Base-by-base conservation (phyloP, 139 green algal species). In the Micromonas pusilla region DNA sequence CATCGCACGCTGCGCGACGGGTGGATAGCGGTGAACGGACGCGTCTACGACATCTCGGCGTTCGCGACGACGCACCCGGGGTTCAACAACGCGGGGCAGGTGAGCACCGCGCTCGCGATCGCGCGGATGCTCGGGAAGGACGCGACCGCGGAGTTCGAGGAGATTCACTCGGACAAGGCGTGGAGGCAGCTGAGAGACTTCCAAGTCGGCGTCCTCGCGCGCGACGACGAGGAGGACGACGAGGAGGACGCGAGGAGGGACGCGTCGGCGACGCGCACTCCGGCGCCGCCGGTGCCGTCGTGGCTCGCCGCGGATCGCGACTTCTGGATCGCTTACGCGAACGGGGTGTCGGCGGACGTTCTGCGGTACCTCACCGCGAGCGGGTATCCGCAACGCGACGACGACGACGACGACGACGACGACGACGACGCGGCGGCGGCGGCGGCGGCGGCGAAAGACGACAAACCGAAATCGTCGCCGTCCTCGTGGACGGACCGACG, bases 101-200 rank as follows among this genome's bases (percentile, higher is more conserved):
- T 83, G 52, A 68, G n/a, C 6, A 83, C 79, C n/a, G 73, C 79
- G 53, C 4, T 83, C 3, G 79, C 79, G 3, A 83, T 83, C 72
- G 36, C 72, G 63, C 36, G 72, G n/a, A 37, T 21, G 30, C 53
- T 83, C 26, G 79, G 79, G n/a, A 83, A 62, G 33, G 79, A 83
- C 52, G 52, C 60, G 28, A 83, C 79, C 36, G 79, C 74, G 63
- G 79, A 83, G 72, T 83, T 83, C 28, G 37, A 34, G 63, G 34
- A 72, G 32, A 76, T 78, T 36, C 79, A 83, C 74, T 72, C 36
- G 6, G 20, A 32, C 20, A 76, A 6, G 16, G 72, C 72, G 36
- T 83, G 79, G 79, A 68, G 53, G 72, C 79, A 83, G 79, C 52
- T 83, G 34, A 20, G 1, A 2, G 71, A 79, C 34, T 83, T 83